Evolutionary conservation across 345 rosid species (phyloP), one percentile per base, ranked within the genome.

Genomic region (Linum tenue): DNA sequence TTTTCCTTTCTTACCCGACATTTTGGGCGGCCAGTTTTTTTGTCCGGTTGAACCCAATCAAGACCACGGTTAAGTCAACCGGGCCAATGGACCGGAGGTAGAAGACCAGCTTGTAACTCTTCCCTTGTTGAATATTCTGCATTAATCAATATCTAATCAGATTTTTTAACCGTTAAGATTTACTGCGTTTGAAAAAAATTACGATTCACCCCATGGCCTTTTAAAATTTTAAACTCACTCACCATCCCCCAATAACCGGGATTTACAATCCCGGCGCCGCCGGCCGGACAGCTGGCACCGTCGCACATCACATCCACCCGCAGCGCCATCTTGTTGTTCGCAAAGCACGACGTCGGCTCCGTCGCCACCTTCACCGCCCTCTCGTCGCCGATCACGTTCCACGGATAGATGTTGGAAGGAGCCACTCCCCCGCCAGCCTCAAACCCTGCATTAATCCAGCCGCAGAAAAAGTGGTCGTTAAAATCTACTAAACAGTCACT

Each of bases 181-280:
- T 6, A 48, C 14, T 48, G 14, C 31, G 31, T 22, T 48, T 48
- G 10, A 48, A 48, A 14, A 48, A 48, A 48, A 48, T 48, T 14
- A 48, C 7, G 1, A 7, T 6, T 48, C 10, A 48, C 7, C 55
- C 55, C 14, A 48, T 48, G 55, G 55, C 7, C 55, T 6, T 48
- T 48, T 14, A 48, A 48, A 7, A 48, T 48, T 6, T 7, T 6
- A 6, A 11, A 51, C 56, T 9, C 56, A 51, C 8, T 5, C 2
- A 57, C 60, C 60, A 57, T 57, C 37, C 60, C 60, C 60, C 60
- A 57, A 36, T 57, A 57, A 8, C 60, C 60, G 1, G 60, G 60
- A 57, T 57, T 57, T 9, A 15, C n/a, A 57, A 57, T 17, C 35
- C 60, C 60, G 11, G 17, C 60, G 35, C 60, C 60, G 37, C 60